Evolutionary conservation across 768 basidiomycete species (phyloP), one percentile per base, ranked within the genome.

Genomic region (Flagelloscypha sp.): DNA sequence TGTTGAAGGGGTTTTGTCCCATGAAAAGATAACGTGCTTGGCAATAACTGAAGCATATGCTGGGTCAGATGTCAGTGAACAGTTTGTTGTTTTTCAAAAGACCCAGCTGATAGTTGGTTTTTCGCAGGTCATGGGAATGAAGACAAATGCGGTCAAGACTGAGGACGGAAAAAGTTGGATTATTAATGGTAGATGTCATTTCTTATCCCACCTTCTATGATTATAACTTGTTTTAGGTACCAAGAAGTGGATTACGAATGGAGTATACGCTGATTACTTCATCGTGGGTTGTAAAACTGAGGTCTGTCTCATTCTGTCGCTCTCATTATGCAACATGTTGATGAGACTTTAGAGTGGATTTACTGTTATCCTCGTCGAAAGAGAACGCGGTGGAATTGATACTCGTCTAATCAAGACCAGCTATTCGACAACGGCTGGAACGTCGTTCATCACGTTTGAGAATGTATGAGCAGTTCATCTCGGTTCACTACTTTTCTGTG

Each of bases 401-500:
- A 75, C 75, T 13, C 74, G 76, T 38, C 61, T 66, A 27, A 77
- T 89, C 68, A 71, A 84, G 63, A 86, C 83, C 7, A 78, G 77
- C n/a, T 93, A 98, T 56, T 92, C 88, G 0, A 48, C 79, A 0
- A 64, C 87, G 3, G 93, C 93, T 10, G 93, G 93, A 7, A 95
- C 93, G 1, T 79, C 76, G 20, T 84, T 78, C 44, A 72, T 87
- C 41, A 85, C 83, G 1, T 86, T 87, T 42, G 84, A 92, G 37
- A 68, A 88, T 37, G 89, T 84, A 76, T 83, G 4, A 86, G 78
- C 47, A 87, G 95, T 56, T 84, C 85, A 2, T 73, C 95, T 16
- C 80, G 82, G 3, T 44, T 58, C 57, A 2, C 52, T 61, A 17
- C 58, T 54, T 36, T 58, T 61, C 19, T n/a, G 54, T 57, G 18